Conservation (phyloP, 2,329 filamentous ascomycete species). For the Pyrenochaeta sp. region DNA sequence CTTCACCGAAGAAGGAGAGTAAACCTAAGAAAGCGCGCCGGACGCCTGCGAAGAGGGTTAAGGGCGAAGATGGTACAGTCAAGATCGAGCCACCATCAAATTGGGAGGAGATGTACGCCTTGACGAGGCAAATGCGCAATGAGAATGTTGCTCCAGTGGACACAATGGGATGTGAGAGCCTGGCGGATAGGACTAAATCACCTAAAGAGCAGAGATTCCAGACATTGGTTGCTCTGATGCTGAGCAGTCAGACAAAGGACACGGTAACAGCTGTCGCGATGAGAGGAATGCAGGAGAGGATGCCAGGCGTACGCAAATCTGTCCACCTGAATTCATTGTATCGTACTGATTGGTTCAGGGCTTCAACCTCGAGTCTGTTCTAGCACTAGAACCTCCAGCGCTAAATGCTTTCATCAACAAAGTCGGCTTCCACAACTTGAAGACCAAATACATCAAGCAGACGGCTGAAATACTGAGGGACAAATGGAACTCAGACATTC, state of each 20-base stretch:
- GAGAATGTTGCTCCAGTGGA: slow-evolving; percentile 83
- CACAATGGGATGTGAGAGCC: slow-evolving; percentile 92
- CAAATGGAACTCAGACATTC: slow-evolving; percentile 77
- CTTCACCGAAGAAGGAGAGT: slow-evolving; percentile 34
- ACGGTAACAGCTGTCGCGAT: slow-evolving; percentile 88
- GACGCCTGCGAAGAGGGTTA: slow-evolving; percentile 45
- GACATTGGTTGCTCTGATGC: slow-evolving; percentile 86
- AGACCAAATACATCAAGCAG: slow-evolving; percentile 83
- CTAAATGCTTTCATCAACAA: slow-evolving; percentile 80
- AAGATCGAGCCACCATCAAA: slow-evolving; percentile 72
- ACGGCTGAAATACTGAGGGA: slow-evolving; percentile 77
- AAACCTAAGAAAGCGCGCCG: slow-evolving; percentile 49
- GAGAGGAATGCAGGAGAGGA: slow-evolving; percentile 76
- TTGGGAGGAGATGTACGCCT: slow-evolving; percentile 84
- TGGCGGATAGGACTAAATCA: slow-evolving; percentile 65
- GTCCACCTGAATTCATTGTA: too few relatives aligned
- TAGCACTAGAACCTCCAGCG: slow-evolving; percentile 71
- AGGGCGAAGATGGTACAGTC: slow-evolving; percentile 38
- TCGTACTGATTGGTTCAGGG: slow-evolving; percentile 33
- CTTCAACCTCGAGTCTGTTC: slow-evolving; percentile 79
- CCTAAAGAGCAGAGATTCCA: slow-evolving; percentile 77
- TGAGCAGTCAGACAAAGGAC: slow-evolving; percentile 92
- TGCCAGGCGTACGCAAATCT: slow-evolving; percentile 58
- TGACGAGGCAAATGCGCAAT: slow-evolving; percentile 80
- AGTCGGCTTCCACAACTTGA: slow-evolving; percentile 95